phyloP scores from a whole-genome alignment of 257 asterid genomes.

The Paraleonurus japonicus region DNA sequence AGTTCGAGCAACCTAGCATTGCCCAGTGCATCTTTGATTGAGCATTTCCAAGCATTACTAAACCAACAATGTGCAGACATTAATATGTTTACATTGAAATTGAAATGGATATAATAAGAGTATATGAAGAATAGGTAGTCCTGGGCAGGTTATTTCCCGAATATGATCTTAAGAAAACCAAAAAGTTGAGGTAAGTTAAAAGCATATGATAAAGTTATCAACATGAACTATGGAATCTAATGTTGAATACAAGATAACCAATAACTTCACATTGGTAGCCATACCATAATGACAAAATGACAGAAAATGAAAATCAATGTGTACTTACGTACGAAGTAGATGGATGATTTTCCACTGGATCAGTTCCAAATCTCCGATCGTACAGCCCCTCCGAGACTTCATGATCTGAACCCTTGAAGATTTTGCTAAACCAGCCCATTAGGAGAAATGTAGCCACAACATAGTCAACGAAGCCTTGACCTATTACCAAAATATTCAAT shows the following conservation, averaged over 20 bases:
- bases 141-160: not conserved
- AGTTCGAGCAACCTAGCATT: not conserved
- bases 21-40: not conserved
- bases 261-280: not conserved
- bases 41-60: slow-evolving; percentile 3
- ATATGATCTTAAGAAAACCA: not conserved
- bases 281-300: not conserved
- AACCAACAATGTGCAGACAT: not conserved
- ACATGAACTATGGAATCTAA: not conserved
- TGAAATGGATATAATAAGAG: not conserved
- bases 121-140: not conserved
- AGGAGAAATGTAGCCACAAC: slow-evolving; percentile 29
- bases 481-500: slow-evolving; percentile 31
- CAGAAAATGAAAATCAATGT: not conserved
- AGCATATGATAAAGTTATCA: not conserved
- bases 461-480: slow-evolving; percentile 34
- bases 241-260: not conserved
- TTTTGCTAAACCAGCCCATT: slow-evolving; percentile 81
- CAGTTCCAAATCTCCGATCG: slow-evolving; percentile 63
- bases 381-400: slow-evolving; percentile 62
- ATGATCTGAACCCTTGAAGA: slow-evolving; percentile 68
- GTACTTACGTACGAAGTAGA: slow-evolving; percentile 63
- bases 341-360: slow-evolving; percentile 53
- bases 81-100: not conserved
- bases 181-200: not conserved